phyloP scores from a whole-genome alignment of 352 stramenopile genomes.

The Globisporangium carolinianum region DNA sequence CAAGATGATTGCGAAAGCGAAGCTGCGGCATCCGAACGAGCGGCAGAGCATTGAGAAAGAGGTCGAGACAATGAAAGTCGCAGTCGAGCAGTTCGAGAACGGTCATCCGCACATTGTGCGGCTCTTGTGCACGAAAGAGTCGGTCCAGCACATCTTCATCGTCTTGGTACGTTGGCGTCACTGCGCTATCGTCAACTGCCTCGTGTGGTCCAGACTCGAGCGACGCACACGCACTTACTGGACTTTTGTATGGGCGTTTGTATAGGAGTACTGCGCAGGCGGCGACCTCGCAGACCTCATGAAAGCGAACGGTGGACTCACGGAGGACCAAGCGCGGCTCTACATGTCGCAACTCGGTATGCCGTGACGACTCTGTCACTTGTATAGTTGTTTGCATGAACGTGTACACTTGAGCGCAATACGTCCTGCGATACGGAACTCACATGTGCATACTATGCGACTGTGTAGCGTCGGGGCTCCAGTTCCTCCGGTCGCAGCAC shows the following conservation, averaged over 20 bases:
- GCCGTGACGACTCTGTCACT: slow-evolving; percentile 7
- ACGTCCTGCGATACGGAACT: too few species aligned
- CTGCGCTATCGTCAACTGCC: too few species aligned
- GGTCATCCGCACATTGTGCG: slow-evolving; percentile 81
- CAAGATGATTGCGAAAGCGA: slow-evolving; percentile 78
- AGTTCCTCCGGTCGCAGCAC: slow-evolving; percentile 71
- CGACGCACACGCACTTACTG: neutral
- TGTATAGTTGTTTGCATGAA: too few species aligned
- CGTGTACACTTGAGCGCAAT: too few species aligned
- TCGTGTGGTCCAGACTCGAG: too few species aligned
- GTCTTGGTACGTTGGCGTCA: slow-evolving; percentile 34
- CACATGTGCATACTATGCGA: neutral
- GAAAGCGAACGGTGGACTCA: slow-evolving; percentile 53
- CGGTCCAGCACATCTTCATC: slow-evolving; percentile 78
- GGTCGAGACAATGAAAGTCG: slow-evolving; percentile 82
- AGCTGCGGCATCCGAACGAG: slow-evolving; percentile 61
- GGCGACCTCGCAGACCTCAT: slow-evolving; percentile 69
- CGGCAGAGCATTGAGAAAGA: slow-evolving; percentile 80
- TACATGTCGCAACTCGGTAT: slow-evolving; percentile 77
- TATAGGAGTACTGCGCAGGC: slow-evolving; percentile 73
- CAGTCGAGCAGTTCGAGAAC: slow-evolving; percentile 81
- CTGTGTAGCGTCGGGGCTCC: slow-evolving; percentile 45
- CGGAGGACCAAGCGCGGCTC: slow-evolving; percentile 55
- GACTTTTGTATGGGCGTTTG: neutral
- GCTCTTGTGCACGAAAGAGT: slow-evolving; percentile 75